These are phyloP conservation scores for Penicillium pancosmium DNA, from an alignment of 495 filamentous ascomycete genomes.

Conservation along the genomic window DNA sequence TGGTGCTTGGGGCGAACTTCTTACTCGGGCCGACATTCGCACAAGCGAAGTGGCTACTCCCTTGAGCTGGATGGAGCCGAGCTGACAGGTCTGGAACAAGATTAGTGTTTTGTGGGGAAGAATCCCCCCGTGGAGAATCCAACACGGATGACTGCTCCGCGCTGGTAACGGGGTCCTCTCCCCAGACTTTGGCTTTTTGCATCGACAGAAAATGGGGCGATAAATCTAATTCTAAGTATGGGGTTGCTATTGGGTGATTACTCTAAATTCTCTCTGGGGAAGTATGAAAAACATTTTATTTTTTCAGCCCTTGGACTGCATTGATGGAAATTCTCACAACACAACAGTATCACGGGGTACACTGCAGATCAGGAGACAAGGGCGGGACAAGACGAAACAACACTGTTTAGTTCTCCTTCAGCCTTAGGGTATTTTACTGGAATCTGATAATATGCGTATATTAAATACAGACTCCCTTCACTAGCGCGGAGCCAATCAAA, in stretches of 20 bases:
- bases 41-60: constrained; percentile 2
- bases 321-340: not conserved
- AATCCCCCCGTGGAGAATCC: constrained; percentile 26
- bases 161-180: constrained; percentile 6
- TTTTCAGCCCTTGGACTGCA: not conserved
- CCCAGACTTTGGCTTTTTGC: not conserved
- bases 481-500: not conserved
- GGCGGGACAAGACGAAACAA: not conserved
- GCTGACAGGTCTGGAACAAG: not conserved
- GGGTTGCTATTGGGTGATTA: too few species aligned
- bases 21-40: not conserved
- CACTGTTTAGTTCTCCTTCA: not conserved
- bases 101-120: constrained; percentile 29
- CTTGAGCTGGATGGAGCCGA: not conserved
- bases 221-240: not conserved
- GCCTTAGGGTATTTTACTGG: not conserved
- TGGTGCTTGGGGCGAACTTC: not conserved
- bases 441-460: constrained; percentile 1
- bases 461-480: not conserved
- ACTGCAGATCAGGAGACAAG: not conserved
- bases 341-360: not conserved
- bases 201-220: not conserved
- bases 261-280: not conserved
- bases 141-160: constrained; percentile 30
- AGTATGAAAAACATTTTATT: not conserved